Base-by-base conservation (phyloP, 2,329 filamentous ascomycete genomes). In the Aureobasidium sp. region DNA sequence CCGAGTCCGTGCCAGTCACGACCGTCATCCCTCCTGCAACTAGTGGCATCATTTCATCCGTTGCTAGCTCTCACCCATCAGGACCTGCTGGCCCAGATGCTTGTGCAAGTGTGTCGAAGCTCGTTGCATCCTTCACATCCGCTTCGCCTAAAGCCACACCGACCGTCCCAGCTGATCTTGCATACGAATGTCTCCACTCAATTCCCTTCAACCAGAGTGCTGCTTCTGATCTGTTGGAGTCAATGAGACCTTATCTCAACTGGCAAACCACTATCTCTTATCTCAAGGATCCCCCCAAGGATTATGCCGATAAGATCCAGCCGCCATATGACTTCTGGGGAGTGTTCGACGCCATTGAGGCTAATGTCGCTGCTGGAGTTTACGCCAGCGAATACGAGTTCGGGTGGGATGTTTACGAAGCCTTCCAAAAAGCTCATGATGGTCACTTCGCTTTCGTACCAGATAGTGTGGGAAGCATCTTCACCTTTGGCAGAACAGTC, bases 381-480 rank as follows among this genome's bases (percentile, higher is more conserved):
- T 79, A 77, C 61, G 65, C 64, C 11, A 77, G 73, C 41, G 77
- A 79, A 61, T 78, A 75, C 54, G 72, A 74, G 21, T 80, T 79
- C 64, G 77, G 77, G 10, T 76, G 70, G 64, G 81, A 82, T 32
- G 74, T 89, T 2, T 80, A 81, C 61, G 71, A 77, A 39, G 71
- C 83, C 8, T 75, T 85, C 39, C 76, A 77, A 29, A 76, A 75
- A 1, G 81, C 82, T 3, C 84, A 88, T 66, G 86, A 90, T 68
- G 84, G 85, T 1, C 87, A 90, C 67, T 85, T 87, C 55, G 73
- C 76, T 2, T 85, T 80, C 67, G 72, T 78, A 14, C 81, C 82
- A 3, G 81, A 84, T 64, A 74, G 79, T 5, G 76, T 85, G 14
- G 78, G 77, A 45, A 76, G 68, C 0, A 68, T 81, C 0, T 84